Percentiles rank a stretch among this genome's conserved stretches.
These are phyloP conservation scores for Typha latifolia DNA, from an alignment of 176 grass and related monocot species.

Conservation along the genomic window DNA sequence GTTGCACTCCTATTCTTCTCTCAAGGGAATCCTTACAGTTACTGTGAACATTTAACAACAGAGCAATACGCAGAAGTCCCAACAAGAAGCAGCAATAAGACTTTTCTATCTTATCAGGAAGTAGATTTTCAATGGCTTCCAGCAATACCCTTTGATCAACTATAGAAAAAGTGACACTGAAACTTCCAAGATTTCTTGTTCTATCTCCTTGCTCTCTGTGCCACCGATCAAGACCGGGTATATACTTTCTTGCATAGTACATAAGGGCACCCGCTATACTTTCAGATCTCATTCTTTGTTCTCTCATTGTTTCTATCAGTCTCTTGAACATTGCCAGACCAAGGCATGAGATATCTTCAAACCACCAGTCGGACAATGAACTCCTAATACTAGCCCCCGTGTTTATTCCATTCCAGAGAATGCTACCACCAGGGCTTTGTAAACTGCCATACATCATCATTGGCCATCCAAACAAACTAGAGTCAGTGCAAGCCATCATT, in stretches of 20 bases:
- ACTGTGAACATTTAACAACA: conserved; percentile 27
- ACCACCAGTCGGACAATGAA: conserved; percentile 29
- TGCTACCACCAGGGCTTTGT: conserved; percentile 25
- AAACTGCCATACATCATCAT: conserved; percentile 16
- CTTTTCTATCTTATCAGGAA: conserved; percentile 25
- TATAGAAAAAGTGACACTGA: conserved; percentile 9
- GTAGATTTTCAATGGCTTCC: conserved; percentile 27
- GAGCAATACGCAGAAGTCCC: conserved; percentile 28
- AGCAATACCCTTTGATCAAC: conserved; percentile 32
- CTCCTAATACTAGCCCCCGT: conserved; percentile 19
- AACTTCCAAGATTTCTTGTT: neutral
- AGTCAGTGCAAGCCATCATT: no score
- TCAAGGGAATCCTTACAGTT: conserved; percentile 35
- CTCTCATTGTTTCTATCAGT: conserved; percentile 24
- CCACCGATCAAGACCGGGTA: conserved; percentile 22
- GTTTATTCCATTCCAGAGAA: conserved; percentile 31
- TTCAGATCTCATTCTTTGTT: conserved; percentile 5
- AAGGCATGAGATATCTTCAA: conserved; percentile 28
- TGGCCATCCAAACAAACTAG: conserved; percentile 17
- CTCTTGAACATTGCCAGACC: conserved; percentile 24
- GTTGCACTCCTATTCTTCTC: conserved; percentile 34
- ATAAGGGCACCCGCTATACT: conserved; percentile 16
- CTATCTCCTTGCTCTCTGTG: conserved; percentile 7
- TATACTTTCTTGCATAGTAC: conserved; percentile 25
- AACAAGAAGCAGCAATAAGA: conserved; percentile 27